Percentiles rank a stretch among this genome's conserved stretches.
Conservation (phyloP, 345 rosid species). For the Xanthoceras sorbifolium region DNA sequence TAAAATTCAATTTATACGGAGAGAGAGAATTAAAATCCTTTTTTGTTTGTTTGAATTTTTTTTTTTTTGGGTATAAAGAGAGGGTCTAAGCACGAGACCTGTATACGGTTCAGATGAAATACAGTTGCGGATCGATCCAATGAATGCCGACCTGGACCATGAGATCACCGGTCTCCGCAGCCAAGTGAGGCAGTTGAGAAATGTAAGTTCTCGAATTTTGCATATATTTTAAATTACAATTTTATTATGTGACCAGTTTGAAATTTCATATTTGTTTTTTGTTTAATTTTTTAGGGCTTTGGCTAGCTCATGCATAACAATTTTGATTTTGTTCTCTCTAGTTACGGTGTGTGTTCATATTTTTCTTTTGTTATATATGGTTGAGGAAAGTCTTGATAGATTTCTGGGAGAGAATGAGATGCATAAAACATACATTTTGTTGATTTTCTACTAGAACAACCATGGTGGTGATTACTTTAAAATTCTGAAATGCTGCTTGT, state of each 20-base stretch:
- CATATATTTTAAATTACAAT: background rate
- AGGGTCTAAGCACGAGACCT: conserved; percentile 80
- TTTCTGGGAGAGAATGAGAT: background rate
- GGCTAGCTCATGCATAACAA: background rate
- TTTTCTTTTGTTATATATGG: background rate
- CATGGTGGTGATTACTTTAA: background rate
- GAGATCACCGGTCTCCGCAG: conserved; percentile 79
- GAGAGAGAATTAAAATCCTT: background rate
- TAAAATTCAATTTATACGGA: background rate
- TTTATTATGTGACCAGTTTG: background rate
- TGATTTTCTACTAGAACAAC: background rate
- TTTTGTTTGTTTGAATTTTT: too few relatives aligned
- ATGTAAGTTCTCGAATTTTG: conserved; percentile 35
- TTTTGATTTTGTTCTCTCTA: background rate
- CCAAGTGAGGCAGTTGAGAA: conserved; percentile 77
- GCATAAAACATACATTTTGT: background rate
- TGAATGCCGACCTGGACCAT: conserved; percentile 78
- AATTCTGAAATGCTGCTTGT: background rate
- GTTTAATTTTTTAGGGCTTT: background rate
- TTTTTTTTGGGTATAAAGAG: conserved; percentile 35
- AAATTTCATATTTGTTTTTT: background rate
- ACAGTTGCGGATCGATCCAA: conserved; percentile 86
- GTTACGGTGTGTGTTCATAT: background rate
- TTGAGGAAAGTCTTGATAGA: background rate
- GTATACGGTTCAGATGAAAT: conserved; percentile 74